Evolutionary conservation across 176 grass and related monocot genomes (phyloP).

Genomic region (Aegilops umbellulata): DNA sequence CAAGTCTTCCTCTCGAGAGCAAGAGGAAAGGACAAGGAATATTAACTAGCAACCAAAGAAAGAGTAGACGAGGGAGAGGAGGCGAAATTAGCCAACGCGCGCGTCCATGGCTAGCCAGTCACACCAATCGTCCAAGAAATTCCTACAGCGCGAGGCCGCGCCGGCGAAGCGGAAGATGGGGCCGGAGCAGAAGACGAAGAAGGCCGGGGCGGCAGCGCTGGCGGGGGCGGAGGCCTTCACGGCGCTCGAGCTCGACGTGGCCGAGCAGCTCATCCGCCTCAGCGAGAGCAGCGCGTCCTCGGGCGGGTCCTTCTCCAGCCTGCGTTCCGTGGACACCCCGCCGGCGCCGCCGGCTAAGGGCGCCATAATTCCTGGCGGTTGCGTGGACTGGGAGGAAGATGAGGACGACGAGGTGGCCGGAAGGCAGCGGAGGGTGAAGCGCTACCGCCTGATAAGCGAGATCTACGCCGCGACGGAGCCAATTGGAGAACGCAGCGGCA

Average conservation of each 20-base stretch:
- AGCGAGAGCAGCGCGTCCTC: slow-evolving; percentile 34
- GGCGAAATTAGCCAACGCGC: slow-evolving; percentile 20
- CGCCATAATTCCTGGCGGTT: not conserved
- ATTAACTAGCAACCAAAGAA: not conserved
- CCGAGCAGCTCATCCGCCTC: slow-evolving; percentile 39
- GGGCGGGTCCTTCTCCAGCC: not conserved
- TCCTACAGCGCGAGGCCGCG: not conserved
- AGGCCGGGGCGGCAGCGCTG: not conserved
- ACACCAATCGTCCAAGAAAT: slow-evolving; percentile 28
- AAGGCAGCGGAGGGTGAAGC: slow-evolving; percentile 34
- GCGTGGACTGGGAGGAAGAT: slow-evolving; percentile 4
- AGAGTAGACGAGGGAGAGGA: not conserved
- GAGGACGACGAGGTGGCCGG: slow-evolving; percentile 21
- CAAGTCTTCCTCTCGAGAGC: too few species aligned
- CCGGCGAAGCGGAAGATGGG: not conserved
- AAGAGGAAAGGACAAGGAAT: not conserved
- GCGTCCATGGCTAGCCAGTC: slow-evolving; percentile 11
- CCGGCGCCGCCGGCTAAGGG: not conserved
- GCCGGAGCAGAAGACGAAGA: not conserved
- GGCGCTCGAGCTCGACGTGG: slow-evolving; percentile 42
- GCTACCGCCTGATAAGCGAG: slow-evolving; percentile 46
- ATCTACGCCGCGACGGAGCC: slow-evolving; percentile 39
- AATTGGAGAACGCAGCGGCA: slow-evolving; percentile 30
- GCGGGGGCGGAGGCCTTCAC: slow-evolving; percentile 22
- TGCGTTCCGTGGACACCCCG: not conserved